These are phyloP conservation scores for Starmerella stigmatis DNA, from an alignment of 805 yeast genomes.

Conservation along the genomic window DNA sequence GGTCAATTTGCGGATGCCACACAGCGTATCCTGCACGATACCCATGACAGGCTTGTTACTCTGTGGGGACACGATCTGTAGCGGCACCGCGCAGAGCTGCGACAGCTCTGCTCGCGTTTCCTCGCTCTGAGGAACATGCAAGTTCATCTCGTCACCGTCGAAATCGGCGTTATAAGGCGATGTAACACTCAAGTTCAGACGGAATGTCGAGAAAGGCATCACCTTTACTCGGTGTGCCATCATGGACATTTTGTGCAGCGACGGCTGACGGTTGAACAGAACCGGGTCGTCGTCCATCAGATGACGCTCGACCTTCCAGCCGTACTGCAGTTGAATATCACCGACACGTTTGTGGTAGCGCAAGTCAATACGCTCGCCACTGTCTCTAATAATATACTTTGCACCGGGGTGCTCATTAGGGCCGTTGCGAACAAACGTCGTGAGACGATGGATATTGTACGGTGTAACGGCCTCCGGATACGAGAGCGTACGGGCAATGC, in stretches of 20 bases:
- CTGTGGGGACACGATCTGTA: conserved; percentile 96
- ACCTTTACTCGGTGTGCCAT: conserved; percentile 98
- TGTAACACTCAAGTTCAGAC: conserved; percentile 91
- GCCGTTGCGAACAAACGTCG: conserved; percentile 91
- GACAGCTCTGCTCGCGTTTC: conserved; percentile 95
- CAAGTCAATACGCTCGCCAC: conserved; percentile 96
- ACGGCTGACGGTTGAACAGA: conserved; percentile 96
- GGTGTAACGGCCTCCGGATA: conserved; percentile 98
- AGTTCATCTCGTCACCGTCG: conserved; percentile 99
- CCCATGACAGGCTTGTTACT: conserved; percentile 99
- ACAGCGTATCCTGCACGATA: conserved; percentile 95
- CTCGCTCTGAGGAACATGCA: conserved; percentile 97
- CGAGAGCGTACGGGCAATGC: conserved; percentile 88
- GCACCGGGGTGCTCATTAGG: conserved; percentile 99
- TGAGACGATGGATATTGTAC: conserved; percentile 84
- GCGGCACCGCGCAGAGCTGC: conserved; percentile 91
- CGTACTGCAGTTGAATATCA: conserved; percentile 92
- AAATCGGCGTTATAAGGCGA: conserved; percentile 99
- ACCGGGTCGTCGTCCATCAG: conserved; percentile 97
- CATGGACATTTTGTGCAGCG: conserved; percentile 98
- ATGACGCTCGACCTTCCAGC: conserved; percentile 99
- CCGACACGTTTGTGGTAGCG: conserved; percentile 97
- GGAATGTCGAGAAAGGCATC: conserved; percentile 96
- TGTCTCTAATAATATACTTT: conserved; percentile 92
- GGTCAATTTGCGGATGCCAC: conserved; percentile 95